Conservation (phyloP, 2,329 filamentous ascomycete genomes). For the Ophiocordyceps robertsii region DNA sequence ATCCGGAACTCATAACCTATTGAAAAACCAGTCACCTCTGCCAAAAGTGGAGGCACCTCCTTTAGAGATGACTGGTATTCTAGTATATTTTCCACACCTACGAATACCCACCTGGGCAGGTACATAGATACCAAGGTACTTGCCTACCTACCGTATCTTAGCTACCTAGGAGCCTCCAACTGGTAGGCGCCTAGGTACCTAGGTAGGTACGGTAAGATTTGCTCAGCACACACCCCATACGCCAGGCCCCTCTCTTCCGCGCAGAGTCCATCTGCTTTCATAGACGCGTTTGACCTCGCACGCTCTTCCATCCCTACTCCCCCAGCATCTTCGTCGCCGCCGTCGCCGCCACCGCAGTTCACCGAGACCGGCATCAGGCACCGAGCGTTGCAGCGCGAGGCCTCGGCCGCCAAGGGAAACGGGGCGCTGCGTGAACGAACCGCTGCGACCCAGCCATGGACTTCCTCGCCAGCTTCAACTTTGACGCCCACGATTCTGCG, state of each 20-base stretch:
- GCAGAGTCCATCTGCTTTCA: neutral
- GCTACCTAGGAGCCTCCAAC: too few relatives aligned
- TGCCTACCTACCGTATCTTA: too few relatives aligned
- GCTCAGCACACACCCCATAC: neutral
- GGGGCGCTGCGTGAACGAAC: conserved; percentile 5
- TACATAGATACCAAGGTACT: neutral
- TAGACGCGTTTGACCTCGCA: too few relatives aligned
- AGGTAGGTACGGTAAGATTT: neutral
- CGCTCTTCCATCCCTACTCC: too few relatives aligned
- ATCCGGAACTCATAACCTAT: too few relatives aligned
- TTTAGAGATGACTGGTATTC: too few relatives aligned
- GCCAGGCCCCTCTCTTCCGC: neutral
- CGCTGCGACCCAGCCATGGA: conserved; percentile 15
- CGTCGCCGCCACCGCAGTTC: conserved; percentile 1
- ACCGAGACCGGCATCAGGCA: neutral
- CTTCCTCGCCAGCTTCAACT: conserved; percentile 23
- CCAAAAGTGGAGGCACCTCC: too few relatives aligned
- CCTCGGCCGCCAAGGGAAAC: conserved; percentile 8
- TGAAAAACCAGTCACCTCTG: too few relatives aligned
- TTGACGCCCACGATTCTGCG: conserved; percentile 11
- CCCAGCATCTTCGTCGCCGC: neutral
- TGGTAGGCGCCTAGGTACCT: neutral
- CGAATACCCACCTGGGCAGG: neutral
- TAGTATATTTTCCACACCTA: too few relatives aligned
- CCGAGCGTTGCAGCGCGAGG: neutral